These are phyloP conservation scores for Candida dajiaensis DNA, from an alignment of 805 yeast genomes.

Conservation along the genomic window DNA sequence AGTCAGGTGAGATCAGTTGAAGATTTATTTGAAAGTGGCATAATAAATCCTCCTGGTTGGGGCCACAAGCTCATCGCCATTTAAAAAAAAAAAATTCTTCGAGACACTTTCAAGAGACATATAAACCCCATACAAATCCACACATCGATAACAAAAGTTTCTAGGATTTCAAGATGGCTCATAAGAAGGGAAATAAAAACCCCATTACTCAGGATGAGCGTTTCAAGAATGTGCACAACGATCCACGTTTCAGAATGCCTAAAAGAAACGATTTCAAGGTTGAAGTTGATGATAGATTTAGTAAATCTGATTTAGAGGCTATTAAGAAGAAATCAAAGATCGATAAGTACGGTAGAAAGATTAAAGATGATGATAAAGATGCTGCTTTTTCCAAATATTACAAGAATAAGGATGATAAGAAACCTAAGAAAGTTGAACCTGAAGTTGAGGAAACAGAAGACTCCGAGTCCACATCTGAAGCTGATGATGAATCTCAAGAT, in stretches of 20 bases:
- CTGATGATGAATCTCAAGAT: constrained; percentile 8
- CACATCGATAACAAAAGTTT: neutral
- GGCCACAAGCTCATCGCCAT: constrained; percentile 7
- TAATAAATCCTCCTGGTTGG: neutral
- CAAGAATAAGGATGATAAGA: constrained; percentile 41
- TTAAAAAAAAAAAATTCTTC: constrained; percentile 1
- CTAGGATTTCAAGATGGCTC: constrained; percentile 5
- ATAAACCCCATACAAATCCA: neutral
- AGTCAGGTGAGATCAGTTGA: too few relatives aligned
- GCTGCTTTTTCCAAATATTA: constrained; percentile 18
- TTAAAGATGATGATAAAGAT: constrained; percentile 42
- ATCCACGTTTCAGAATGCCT: constrained; percentile 83
- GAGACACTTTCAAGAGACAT: neutral
- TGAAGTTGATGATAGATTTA: constrained; percentile 82
- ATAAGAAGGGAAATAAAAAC: constrained; percentile 6
- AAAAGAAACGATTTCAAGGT: constrained; percentile 64
- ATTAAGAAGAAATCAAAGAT: constrained; percentile 52
- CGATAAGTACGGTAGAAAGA: constrained; percentile 83
- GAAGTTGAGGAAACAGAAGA: constrained; percentile 2
- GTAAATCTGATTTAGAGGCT: constrained; percentile 52
- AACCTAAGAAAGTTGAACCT: constrained; percentile 14
- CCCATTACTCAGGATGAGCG: constrained; percentile 58
- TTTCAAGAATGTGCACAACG: constrained; percentile 72
- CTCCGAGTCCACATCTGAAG: constrained; percentile 21
- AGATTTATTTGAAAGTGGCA: neutral